phyloP scores from a whole-genome alignment of 257 asterid species.

The Scutellaria minor region DNA sequence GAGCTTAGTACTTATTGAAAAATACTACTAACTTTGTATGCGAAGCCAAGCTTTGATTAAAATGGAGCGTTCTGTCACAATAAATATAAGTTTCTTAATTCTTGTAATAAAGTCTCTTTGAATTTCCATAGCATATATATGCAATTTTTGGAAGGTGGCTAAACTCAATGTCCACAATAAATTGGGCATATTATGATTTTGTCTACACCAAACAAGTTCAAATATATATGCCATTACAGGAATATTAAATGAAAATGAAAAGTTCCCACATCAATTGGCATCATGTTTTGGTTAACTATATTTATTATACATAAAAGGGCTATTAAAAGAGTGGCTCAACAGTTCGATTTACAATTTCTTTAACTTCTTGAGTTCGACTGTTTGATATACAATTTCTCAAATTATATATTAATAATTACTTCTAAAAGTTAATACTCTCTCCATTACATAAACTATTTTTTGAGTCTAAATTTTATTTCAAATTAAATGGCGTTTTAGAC shows the following conservation, averaged over 20 bases:
- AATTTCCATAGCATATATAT: not conserved
- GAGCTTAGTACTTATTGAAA: not conserved
- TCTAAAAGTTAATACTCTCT: too few relatives aligned
- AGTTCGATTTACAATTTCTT: too few relatives aligned
- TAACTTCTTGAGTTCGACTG: too few relatives aligned
- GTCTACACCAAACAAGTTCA: not conserved
- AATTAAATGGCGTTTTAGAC: too few relatives aligned
- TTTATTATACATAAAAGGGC: not conserved
- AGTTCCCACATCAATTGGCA: not conserved
- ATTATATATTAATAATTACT: too few relatives aligned
- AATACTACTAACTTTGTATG: constrained; percentile 4
- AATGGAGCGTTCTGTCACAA: constrained; percentile 23
- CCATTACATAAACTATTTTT: too few relatives aligned
- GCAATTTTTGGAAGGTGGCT: constrained; percentile 27
- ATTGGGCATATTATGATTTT: constrained; percentile 3
- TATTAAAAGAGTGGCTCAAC: not conserved
- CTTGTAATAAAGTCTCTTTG: constrained; percentile 19
- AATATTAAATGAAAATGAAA: not conserved
- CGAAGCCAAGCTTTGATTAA: constrained; percentile 15
- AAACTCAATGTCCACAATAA: constrained; percentile 17
- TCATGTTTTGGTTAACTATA: not conserved
- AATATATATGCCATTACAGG: constrained; percentile 13
- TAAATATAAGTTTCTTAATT: constrained; percentile 4
- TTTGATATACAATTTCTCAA: too few relatives aligned
- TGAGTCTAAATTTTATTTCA: too few relatives aligned